Base-by-base conservation (phyloP, 257 asterid genomes). In the Petrea volubilis region DNA sequence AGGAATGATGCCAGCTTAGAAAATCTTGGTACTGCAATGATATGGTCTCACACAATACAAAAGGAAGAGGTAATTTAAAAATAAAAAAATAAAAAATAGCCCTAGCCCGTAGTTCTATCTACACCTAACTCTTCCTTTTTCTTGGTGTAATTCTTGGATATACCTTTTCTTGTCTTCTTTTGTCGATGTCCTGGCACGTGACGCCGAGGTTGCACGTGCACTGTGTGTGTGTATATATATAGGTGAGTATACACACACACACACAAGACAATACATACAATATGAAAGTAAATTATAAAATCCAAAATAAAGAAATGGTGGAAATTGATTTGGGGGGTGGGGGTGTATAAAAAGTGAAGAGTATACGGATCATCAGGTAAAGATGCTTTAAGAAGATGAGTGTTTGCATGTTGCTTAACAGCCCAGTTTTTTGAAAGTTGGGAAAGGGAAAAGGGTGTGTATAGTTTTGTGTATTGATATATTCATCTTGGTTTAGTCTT, bases 351-450 rank as follows among this genome's bases (percentile, higher is more conserved):
- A 75, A 44, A 38, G 71, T 14, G 27, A 63, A 38, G 63, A 55
- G 31, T 28, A 75, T 67, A 83, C 62, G 84, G 81, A 47, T 44
- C 13, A 15, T 6, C 57, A 28, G 69, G 67, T 76, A 83, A 91
- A 85, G 90, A 84, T 67, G 83, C 86, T 87, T 81, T 84, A 78
- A 74, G 74, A 78, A 80, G 85, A 68, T 70, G 87, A 70, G 79
- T 81, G 77, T 90, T 70, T 75, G 74, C 53, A 79, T 83, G 89
- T 80, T 83, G 97, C 93, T 81, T 79, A 87, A 83, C 95, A 87
- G 89, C 93, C 85, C 76, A 79, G 83, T 77, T 87, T 82, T 87
- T 80, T 77, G 85, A 85, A 82, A 90, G 82, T 78, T 77, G 98
- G 78, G 88, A 86, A 92, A 87, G 91, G 57, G 31, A 74, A 65